Conservation (phyloP, 148 eudicot genomes). For the Spergularia marina region DNA sequence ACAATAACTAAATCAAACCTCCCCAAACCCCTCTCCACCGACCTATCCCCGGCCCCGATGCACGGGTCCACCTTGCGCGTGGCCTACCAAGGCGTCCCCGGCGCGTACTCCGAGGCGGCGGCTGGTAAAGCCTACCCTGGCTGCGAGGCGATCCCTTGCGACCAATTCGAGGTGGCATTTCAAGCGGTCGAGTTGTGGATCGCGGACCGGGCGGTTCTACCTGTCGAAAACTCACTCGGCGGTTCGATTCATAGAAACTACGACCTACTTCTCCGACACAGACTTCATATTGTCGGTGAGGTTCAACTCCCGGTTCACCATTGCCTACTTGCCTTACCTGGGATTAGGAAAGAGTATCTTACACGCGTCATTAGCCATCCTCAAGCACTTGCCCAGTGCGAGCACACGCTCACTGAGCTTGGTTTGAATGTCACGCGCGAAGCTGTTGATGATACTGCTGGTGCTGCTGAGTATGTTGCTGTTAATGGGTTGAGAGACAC, state of each 20-base stretch:
- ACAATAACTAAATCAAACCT: conserved; percentile 23
- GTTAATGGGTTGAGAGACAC: conserved; percentile 63
- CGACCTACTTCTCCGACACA: conserved; percentile 61
- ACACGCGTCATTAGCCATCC: conserved; percentile 79
- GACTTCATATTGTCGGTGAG: conserved; percentile 79
- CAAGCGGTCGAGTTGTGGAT: conserved; percentile 89
- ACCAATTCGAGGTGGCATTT: conserved; percentile 88
- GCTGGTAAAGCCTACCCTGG: conserved; percentile 83
- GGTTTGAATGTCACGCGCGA: conserved; percentile 70
- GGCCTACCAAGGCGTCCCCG: conserved; percentile 94
- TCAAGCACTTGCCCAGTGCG: conserved; percentile 87
- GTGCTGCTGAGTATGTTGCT: conserved; percentile 80
- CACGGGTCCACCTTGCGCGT: conserved; percentile 78
- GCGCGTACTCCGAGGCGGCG: conserved; percentile 91
- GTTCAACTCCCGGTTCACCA: conserved; percentile 89
- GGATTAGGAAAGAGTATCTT: conserved; percentile 63
- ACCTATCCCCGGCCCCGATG: conserved; percentile 72
- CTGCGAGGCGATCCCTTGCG: conserved; percentile 86
- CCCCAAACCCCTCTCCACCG: conserved; percentile 63
- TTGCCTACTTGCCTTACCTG: conserved; percentile 75
- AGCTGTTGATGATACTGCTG: conserved; percentile 91
- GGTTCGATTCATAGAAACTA: conserved; percentile 71
- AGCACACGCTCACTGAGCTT: conserved; percentile 66
- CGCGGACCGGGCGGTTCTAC: conserved; percentile 66
- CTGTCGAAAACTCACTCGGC: conserved; percentile 67